Percentiles rank a stretch among this genome's conserved stretches.
Evolutionary conservation across 768 basidiomycete species (phyloP).

Genomic region (Naganishia vishniacii): DNA sequence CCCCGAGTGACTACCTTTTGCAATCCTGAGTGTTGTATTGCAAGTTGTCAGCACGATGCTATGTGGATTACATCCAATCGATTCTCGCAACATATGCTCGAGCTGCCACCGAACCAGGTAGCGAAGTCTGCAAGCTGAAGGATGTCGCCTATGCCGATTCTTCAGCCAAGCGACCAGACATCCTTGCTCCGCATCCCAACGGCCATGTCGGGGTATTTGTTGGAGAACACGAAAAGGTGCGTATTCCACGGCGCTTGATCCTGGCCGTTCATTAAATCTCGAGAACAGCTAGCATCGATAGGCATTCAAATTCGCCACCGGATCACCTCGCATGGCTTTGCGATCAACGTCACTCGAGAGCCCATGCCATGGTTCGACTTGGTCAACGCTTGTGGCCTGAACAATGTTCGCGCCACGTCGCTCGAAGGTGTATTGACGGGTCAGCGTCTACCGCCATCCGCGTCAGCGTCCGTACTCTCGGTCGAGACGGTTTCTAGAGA

Average conservation of each 20-base stretch:
- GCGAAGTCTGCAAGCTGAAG: too few species aligned
- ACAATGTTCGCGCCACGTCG: conserved; percentile 69
- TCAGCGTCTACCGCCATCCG: neutral
- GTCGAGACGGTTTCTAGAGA: conserved; percentile 33
- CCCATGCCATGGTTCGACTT: conserved; percentile 78
- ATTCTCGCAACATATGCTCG: conserved; percentile 64
- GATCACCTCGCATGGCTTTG: conserved; percentile 90
- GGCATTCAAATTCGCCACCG: conserved; percentile 94
- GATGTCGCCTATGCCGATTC: too few species aligned
- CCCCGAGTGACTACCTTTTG: neutral
- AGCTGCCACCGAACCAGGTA: conserved; percentile 31
- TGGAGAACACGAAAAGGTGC: conserved; percentile 63
- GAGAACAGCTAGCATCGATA: conserved; percentile 68
- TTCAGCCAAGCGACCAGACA: too few species aligned
- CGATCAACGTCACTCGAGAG: conserved; percentile 78
- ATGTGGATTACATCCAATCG: conserved; percentile 76
- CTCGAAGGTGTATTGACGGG: conserved; percentile 34
- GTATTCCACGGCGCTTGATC: neutral
- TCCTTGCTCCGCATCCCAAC: conserved; percentile 54
- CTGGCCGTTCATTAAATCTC: neutral
- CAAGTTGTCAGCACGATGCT: conserved; percentile 51
- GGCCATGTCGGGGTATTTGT: conserved; percentile 89
- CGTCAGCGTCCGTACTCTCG: neutral
- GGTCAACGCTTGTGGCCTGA: conserved; percentile 85
- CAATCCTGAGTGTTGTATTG: neutral